Evolutionary conservation across 257 asterid species (phyloP).

Genomic region (Gentiana dahurica): DNA sequence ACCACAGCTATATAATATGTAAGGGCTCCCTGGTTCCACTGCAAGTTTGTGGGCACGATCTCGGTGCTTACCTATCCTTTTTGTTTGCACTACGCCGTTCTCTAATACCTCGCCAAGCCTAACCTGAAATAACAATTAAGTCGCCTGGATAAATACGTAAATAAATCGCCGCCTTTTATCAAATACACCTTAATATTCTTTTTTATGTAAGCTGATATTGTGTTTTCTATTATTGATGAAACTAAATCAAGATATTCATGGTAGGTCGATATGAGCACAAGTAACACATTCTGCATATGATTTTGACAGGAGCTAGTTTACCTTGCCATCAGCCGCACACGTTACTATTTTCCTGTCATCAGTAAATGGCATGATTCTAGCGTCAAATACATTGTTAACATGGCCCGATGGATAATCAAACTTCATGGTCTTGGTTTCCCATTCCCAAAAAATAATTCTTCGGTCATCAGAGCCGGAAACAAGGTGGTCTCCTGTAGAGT

Average conservation of each 20-base stretch:
- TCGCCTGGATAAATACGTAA: no score
- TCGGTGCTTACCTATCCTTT: slow-evolving; percentile 52
- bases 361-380: slow-evolving; percentile 61
- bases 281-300: no score
- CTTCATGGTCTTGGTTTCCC: slow-evolving; percentile 40
- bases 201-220: no score
- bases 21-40: slow-evolving; percentile 49
- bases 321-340: slow-evolving; percentile 81
- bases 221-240: no score
- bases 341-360: slow-evolving; percentile 64
- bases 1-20: slow-evolving; percentile 64
- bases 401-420: slow-evolving; percentile 72
- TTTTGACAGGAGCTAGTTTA: slow-evolving; percentile 9
- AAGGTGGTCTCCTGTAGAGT: slow-evolving; percentile 55
- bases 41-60: slow-evolving; percentile 81
- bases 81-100: slow-evolving; percentile 54
- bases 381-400: slow-evolving; percentile 58
- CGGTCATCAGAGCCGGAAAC: slow-evolving; percentile 79
- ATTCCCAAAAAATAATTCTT: slow-evolving; percentile 64
- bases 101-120: slow-evolving; percentile 55
- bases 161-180: no score
- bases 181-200: no score
- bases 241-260: no score
- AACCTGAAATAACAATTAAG: slow-evolving; percentile 33
- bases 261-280: no score